phyloP scores from a whole-genome alignment of 1,284 basidiomycete species.

The Malassezia equina region DNA sequence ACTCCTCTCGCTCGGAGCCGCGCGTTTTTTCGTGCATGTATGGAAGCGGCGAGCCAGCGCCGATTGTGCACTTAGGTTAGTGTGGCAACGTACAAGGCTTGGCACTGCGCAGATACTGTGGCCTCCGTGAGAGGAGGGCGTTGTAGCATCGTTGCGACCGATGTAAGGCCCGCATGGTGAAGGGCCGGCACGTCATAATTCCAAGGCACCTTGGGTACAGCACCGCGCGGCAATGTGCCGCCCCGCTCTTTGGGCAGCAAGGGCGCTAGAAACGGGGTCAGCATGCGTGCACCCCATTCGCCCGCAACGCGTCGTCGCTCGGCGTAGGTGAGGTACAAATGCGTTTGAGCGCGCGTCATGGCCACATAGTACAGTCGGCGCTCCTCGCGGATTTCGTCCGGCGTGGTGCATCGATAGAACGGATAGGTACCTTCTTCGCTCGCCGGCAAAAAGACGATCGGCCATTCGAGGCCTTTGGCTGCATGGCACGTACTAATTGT shows the following conservation, averaged over 20 bases:
- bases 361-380: constrained; percentile 76
- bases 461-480: constrained; percentile 87
- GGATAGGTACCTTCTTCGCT: constrained; percentile 68
- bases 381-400: constrained; percentile 70
- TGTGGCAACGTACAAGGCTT: background rate
- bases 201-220: background rate
- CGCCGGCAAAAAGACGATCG: constrained; percentile 61
- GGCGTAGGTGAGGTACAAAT: constrained; percentile 58
- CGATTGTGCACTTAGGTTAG: background rate
- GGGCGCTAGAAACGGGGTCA: constrained; percentile 26
- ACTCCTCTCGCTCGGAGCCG: background rate
- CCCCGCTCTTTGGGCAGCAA: constrained; percentile 2
- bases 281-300: constrained; percentile 20
- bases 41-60: background rate
- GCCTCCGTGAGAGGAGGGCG: background rate
- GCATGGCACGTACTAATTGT: constrained; percentile 79
- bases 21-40: background rate
- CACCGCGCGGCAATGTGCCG: background rate
- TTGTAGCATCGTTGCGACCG: background rate
- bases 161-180: background rate
- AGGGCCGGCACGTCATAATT: background rate
- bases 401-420: constrained; percentile 57
- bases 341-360: constrained; percentile 71
- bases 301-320: constrained; percentile 24
- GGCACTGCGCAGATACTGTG: background rate